Evolutionary conservation across 2,329 filamentous ascomycete species (phyloP).

Genomic region (Arthrobotrys megalospora): DNA sequence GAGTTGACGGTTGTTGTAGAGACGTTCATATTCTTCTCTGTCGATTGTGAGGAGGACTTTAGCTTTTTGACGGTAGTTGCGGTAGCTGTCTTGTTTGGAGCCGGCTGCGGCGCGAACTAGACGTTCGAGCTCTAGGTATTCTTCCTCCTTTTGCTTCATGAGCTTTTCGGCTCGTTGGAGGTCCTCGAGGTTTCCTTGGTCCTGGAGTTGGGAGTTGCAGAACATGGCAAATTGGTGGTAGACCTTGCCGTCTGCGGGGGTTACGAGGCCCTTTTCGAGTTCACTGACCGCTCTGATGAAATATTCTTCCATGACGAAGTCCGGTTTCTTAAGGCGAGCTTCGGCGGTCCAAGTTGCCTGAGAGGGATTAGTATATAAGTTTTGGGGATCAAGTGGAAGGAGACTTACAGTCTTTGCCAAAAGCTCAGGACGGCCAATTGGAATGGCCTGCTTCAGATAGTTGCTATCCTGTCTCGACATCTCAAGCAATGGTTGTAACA

Average conservation of each 20-base stretch:
- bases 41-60: slow-evolving; percentile 92
- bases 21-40: slow-evolving; percentile 84
- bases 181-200: slow-evolving; percentile 86
- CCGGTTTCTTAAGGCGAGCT: slow-evolving; percentile 89
- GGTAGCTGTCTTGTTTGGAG: slow-evolving; percentile 70
- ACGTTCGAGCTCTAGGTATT: slow-evolving; percentile 80
- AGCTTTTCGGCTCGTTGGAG: slow-evolving; percentile 84
- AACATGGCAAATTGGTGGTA: slow-evolving; percentile 96
- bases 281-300: slow-evolving; percentile 87
- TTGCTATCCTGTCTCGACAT: slow-evolving; percentile 70
- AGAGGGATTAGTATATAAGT: neutral
- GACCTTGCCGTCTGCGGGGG: slow-evolving; percentile 83
- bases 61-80: slow-evolving; percentile 78
- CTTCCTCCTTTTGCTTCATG: slow-evolving; percentile 83
- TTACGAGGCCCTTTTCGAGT: slow-evolving; percentile 75
- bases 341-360: slow-evolving; percentile 88
- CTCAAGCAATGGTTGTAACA: slow-evolving; percentile 81
- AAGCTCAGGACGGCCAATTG: slow-evolving; percentile 81
- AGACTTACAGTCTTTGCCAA: slow-evolving; percentile 80
- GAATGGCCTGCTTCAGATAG: slow-evolving; percentile 75
- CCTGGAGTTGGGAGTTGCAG: slow-evolving; percentile 93
- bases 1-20: slow-evolving; percentile 81
- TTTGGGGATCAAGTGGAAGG: slow-evolving; percentile 13
- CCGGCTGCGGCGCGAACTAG: slow-evolving; percentile 70
- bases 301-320: slow-evolving; percentile 89